These are phyloP conservation scores for Kingdonia uniflora DNA, from an alignment of 164 flowering plant genomes.

Conservation along the genomic window DNA sequence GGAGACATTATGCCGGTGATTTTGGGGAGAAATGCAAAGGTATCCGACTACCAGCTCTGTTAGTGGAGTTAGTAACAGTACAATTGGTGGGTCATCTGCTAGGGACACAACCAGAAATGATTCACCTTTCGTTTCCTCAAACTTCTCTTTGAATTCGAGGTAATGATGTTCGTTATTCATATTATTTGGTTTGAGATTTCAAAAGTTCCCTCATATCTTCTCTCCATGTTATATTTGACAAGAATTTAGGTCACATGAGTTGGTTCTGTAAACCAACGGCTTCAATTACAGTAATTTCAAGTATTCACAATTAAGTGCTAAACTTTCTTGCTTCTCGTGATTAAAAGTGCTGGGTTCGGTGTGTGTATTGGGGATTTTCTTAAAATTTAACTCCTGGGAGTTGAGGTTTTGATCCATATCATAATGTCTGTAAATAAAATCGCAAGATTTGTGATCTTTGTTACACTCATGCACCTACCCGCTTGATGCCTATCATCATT, in stretches of 20 bases:
- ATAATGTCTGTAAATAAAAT: too few relatives aligned
- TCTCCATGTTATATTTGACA: background rate
- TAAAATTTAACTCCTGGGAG: too few relatives aligned
- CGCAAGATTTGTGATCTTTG: too few relatives aligned
- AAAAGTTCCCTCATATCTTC: background rate
- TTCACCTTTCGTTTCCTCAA: constrained; percentile 52
- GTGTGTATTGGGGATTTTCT: too few relatives aligned
- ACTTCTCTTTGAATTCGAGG: constrained; percentile 62
- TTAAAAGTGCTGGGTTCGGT: too few relatives aligned
- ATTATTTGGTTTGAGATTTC: background rate
- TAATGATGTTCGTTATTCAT: constrained; percentile 10
- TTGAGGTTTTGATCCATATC: too few relatives aligned
- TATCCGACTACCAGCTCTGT: constrained; percentile 73
- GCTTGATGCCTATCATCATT: too few relatives aligned
- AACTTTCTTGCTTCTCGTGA: too few relatives aligned
- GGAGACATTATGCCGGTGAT: constrained; percentile 85
- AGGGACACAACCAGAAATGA: constrained; percentile 70
- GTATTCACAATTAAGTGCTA: too few relatives aligned
- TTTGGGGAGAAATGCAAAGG: constrained; percentile 94
- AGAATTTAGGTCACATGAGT: background rate
- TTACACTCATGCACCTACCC: too few relatives aligned
- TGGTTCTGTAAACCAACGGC: too few relatives aligned
- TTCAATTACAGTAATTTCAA: too few relatives aligned
- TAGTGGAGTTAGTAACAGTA: constrained; percentile 76
- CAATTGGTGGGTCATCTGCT: constrained; percentile 52